These are phyloP conservation scores for Setomelanomma holmii DNA, from an alignment of 2,329 filamentous ascomycete species.

Conservation along the genomic window DNA sequence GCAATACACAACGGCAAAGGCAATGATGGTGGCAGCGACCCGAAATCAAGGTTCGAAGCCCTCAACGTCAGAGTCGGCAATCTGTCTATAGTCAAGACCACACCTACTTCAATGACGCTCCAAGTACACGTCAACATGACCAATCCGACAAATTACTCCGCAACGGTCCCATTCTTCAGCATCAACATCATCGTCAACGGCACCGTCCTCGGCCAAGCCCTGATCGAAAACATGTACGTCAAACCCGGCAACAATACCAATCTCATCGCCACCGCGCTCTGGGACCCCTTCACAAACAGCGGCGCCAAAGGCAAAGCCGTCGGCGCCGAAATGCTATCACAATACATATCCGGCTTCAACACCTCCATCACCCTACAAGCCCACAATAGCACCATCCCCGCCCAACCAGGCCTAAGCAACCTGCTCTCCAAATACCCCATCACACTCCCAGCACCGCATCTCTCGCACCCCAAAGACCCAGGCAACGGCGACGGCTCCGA, in stretches of 20 bases:
- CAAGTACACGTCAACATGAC: constrained; percentile 80
- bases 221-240: constrained; percentile 68
- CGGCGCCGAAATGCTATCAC: constrained; percentile 77
- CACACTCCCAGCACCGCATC: constrained; percentile 72
- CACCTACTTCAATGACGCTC: constrained; percentile 72
- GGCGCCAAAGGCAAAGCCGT: constrained; percentile 67
- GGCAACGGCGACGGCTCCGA: constrained; percentile 44
- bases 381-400: constrained; percentile 75
- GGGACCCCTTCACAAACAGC: constrained; percentile 72
- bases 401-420: constrained; percentile 73
- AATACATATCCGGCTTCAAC: constrained; percentile 88
- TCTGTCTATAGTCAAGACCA: constrained; percentile 76
- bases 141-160: constrained; percentile 88
- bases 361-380: constrained; percentile 77
- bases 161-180: constrained; percentile 79
- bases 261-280: constrained; percentile 71
- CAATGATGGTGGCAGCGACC: constrained; percentile 23
- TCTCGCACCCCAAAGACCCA: constrained; percentile 63
- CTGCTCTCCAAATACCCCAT: constrained; percentile 76
- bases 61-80: constrained; percentile 71
- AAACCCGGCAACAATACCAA: constrained; percentile 74
- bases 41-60: constrained; percentile 56
- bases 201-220: constrained; percentile 77
- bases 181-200: constrained; percentile 77
- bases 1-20: constrained; percentile 54